Evolutionary conservation across 2,329 filamentous ascomycete species (phyloP).

Genomic region (Xylaria sp.): DNA sequence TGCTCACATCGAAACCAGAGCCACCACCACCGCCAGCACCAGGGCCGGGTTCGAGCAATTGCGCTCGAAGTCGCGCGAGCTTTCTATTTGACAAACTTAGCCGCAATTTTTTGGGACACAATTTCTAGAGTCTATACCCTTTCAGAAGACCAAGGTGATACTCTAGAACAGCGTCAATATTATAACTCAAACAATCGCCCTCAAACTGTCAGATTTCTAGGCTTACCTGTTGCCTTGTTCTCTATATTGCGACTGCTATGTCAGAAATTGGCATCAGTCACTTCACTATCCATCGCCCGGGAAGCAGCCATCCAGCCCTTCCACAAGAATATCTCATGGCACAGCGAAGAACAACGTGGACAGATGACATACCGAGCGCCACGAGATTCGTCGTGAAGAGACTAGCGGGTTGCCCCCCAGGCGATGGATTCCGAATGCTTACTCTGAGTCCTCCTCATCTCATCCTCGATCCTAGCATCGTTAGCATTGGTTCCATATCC

Average conservation of each 20-base stretch:
- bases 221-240: slow-evolving; percentile 96
- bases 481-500: slow-evolving; percentile 15
- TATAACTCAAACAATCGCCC: slow-evolving; percentile 1
- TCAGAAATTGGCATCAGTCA: slow-evolving; percentile 35
- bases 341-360: slow-evolving; percentile 21
- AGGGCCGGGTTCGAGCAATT: slow-evolving; percentile 88
- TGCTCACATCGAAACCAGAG: slow-evolving; percentile 91
- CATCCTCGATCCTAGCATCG: slow-evolving; percentile 91
- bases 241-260: slow-evolving; percentile 65
- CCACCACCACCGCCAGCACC: slow-evolving; percentile 82
- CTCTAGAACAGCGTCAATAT: slow-evolving; percentile 64
- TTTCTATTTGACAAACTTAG: slow-evolving; percentile 68
- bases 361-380: slow-evolving; percentile 6
- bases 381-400: slow-evolving; percentile 25
- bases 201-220: background rate
- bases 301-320: slow-evolving; percentile 18
- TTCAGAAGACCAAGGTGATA: slow-evolving; percentile 98
- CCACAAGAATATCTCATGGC: slow-evolving; percentile 16
- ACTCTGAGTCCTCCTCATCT: slow-evolving; percentile 99
- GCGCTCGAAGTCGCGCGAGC: slow-evolving; percentile 91
- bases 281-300: slow-evolving; percentile 25
- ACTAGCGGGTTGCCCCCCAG: slow-evolving; percentile 14
- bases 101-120: background rate
- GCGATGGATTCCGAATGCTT: slow-evolving; percentile 52
- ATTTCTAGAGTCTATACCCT: slow-evolving; percentile 72